These are phyloP conservation scores for Oleoguttula mirabilis DNA, from an alignment of 495 filamentous ascomycete species.

Conservation along the genomic window DNA sequence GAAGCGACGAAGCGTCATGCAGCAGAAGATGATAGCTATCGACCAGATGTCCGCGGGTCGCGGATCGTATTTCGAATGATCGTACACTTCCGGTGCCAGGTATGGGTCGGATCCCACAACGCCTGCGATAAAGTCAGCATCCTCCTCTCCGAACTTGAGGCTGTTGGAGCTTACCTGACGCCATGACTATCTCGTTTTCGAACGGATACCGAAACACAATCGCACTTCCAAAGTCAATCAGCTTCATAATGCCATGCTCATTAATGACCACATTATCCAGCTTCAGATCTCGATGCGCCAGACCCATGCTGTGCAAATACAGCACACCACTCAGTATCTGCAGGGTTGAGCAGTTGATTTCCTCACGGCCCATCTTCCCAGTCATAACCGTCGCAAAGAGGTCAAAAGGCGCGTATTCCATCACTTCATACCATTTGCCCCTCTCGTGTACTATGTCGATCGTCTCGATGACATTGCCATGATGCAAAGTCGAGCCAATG, in stretches of 20 bases:
- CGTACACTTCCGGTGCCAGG: slow-evolving; percentile 92
- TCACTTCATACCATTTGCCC: slow-evolving; percentile 93
- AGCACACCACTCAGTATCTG: slow-evolving; percentile 94
- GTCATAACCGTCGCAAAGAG: slow-evolving; percentile 99
- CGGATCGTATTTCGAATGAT: slow-evolving; percentile 87
- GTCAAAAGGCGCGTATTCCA: slow-evolving; percentile 98
- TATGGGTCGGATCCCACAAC: slow-evolving; percentile 98
- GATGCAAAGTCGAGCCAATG: slow-evolving; percentile 90
- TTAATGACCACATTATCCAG: slow-evolving; percentile 98
- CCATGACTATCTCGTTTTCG: slow-evolving; percentile 77
- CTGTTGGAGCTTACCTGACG: slow-evolving; percentile 61
- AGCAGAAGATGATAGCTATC: slow-evolving; percentile 95
- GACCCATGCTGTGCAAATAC: slow-evolving; percentile 92
- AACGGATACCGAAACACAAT: slow-evolving; percentile 97
- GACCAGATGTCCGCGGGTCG: slow-evolving; percentile 96
- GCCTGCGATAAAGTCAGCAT: slow-evolving; percentile 40
- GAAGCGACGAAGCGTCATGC: slow-evolving; percentile 92
- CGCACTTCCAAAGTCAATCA: slow-evolving; percentile 97
- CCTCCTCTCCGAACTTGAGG: too few relatives aligned
- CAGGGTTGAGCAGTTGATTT: slow-evolving; percentile 80
- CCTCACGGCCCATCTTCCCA: slow-evolving; percentile 88
- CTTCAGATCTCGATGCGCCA: slow-evolving; percentile 93
- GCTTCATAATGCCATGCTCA: slow-evolving; percentile 96
- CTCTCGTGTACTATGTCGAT: slow-evolving; percentile 95
- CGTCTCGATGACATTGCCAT: slow-evolving; percentile 97